These are phyloP conservation scores for Fusarium brachygibbosum DNA, from an alignment of 2,329 filamentous ascomycete genomes.

Conservation along the genomic window DNA sequence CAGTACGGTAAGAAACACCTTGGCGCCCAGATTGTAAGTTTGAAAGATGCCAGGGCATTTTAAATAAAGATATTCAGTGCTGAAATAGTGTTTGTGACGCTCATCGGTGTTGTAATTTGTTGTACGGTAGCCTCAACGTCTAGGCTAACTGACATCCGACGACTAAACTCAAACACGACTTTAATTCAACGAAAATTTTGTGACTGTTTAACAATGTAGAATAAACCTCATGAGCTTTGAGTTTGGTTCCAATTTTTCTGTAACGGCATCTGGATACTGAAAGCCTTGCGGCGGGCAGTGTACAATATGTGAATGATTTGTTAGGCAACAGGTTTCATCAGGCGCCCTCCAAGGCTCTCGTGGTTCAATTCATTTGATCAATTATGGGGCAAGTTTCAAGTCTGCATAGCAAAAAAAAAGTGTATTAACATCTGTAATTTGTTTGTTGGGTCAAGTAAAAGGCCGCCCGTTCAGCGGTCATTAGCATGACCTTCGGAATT, in stretches of 20 bases:
- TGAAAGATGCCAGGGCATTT: background rate
- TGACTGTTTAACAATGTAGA: no score
- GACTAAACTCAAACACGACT: background rate
- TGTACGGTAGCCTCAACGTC: background rate
- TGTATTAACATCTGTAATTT: background rate
- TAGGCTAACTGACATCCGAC: background rate
- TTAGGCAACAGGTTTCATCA: constrained; percentile 2
- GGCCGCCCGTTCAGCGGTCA: background rate
- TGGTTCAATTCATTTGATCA: background rate
- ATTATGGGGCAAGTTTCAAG: background rate
- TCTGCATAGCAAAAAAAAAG: background rate
- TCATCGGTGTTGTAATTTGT: background rate
- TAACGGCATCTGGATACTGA: no score
- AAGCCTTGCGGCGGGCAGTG: background rate
- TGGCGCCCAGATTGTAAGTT: background rate
- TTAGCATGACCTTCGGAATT: background rate
- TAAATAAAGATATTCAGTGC: background rate
- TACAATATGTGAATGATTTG: background rate
- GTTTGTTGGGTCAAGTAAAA: background rate
- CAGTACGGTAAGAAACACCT: background rate
- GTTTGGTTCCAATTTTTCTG: accelerated
- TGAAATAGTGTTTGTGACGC: background rate
- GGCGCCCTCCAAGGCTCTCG: constrained; percentile 3
- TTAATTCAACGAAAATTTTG: background rate
- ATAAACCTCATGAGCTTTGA: background rate